Percentiles rank a stretch among this genome's conserved stretches.
phyloP scores from a whole-genome alignment of 495 filamentous ascomycete species.

The Tuber umbilicatum region DNA sequence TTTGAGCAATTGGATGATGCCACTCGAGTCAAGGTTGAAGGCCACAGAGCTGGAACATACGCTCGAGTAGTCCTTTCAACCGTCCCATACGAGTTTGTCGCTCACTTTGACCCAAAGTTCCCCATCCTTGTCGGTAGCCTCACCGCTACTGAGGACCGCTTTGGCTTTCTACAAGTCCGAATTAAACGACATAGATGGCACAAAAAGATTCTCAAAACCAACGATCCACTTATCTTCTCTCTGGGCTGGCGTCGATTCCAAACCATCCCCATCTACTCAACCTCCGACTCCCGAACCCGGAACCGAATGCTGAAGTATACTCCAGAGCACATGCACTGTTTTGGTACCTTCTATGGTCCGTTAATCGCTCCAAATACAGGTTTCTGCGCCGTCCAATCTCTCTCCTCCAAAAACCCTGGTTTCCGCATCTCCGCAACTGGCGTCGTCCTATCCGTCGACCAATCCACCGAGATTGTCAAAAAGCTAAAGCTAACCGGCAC shows the following conservation, averaged over 20 bases:
- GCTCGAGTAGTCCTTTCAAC: conserved; percentile 80
- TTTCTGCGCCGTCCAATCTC: conserved; percentile 87
- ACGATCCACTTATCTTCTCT: conserved; percentile 93
- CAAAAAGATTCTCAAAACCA: conserved; percentile 97
- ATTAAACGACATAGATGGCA: conserved; percentile 98
- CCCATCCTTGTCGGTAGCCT: conserved; percentile 87
- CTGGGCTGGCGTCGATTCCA: conserved; percentile 97
- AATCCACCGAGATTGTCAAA: conserved; percentile 93
- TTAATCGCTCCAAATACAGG: conserved; percentile 91
- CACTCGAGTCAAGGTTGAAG: conserved; percentile 75
- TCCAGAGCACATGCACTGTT: conserved; percentile 97
- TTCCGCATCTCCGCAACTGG: conserved; percentile 94
- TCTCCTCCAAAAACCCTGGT: conserved; percentile 78
- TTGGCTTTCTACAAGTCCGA: conserved; percentile 87
- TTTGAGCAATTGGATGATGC: conserved; percentile 76
- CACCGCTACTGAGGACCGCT: conserved; percentile 84
- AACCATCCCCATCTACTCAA: conserved; percentile 83
- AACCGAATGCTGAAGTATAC: conserved; percentile 98
- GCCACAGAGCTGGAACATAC: conserved; percentile 88
- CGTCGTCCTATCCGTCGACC: conserved; percentile 84
- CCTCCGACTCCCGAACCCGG: conserved; percentile 81
- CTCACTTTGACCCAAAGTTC: conserved; percentile 74
- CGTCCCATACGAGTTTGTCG: conserved; percentile 84
- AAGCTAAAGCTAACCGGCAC: conserved; percentile 91
- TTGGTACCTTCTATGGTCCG: conserved; percentile 89